A percentile compares a stretch with the other conserved stretches of the same genome.
phyloP scores from a whole-genome alignment of 1,139 yeast species.

The Insectozyma bohioensis region DNA sequence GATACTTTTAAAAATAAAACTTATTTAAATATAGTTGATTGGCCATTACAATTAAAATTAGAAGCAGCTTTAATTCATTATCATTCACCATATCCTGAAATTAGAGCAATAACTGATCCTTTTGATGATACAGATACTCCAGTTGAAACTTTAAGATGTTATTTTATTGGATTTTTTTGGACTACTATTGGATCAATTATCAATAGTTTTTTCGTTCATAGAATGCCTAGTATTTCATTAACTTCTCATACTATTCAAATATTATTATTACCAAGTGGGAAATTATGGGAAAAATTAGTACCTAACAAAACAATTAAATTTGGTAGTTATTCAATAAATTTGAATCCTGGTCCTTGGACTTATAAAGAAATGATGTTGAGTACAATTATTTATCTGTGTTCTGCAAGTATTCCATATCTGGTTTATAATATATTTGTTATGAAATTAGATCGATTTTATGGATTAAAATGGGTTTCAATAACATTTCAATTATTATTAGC shows the following conservation, averaged over 20 bases:
- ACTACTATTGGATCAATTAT: constrained; percentile 42
- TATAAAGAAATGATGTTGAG: constrained; percentile 66
- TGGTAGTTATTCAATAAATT: constrained; percentile 24
- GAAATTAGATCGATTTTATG: constrained; percentile 45
- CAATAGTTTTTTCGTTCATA: constrained; percentile 45
- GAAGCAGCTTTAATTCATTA: constrained; percentile 44
- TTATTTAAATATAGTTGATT: constrained; percentile 31
- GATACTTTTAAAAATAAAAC: constrained; percentile 24
- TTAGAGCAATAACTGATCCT: constrained; percentile 46
- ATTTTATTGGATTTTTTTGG: constrained; percentile 42
- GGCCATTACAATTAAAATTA: constrained; percentile 35
- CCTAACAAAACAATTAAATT: constrained; percentile 26
- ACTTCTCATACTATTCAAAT: constrained; percentile 45
- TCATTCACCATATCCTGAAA: constrained; percentile 50
- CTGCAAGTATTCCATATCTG: constrained; percentile 46
- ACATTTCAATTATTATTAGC: constrained; percentile 38
- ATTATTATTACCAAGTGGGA: constrained; percentile 41
- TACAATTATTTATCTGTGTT: constrained; percentile 46
- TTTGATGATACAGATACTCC: constrained; percentile 39
- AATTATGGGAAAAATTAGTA: constrained; percentile 37
- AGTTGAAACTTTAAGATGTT: constrained; percentile 43
- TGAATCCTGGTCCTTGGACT: constrained; percentile 56
- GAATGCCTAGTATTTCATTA: constrained; percentile 41
- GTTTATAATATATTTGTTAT: constrained; percentile 45
- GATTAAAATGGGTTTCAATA: constrained; percentile 44